Base-by-base conservation (phyloP, 768 basidiomycete genomes). In the Boletales sp. region DNA sequence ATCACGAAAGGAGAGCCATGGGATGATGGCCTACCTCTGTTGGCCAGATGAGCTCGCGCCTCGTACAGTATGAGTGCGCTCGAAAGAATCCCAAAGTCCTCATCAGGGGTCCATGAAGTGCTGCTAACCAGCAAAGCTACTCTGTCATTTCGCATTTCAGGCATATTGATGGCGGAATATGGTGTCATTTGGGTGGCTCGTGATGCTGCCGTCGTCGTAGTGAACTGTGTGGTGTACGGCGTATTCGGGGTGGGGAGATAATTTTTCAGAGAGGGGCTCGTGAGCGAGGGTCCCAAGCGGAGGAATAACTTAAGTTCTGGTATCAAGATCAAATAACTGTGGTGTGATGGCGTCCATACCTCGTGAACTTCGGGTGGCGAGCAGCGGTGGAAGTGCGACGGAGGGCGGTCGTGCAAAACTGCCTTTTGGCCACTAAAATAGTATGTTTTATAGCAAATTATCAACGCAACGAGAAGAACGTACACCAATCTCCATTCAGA, bases 81-180 rank as follows among this genome's bases (percentile, higher is more conserved):
- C 18, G 97, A 68, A 15, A 99, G 80, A 45, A 96, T 79, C 9
- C 78, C 71, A 57, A 99, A 97, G 65, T 98, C 94, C 66, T 99
- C 96, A 60, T 99, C 96, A 7, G 91, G 82, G 1, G 96, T 98
- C 95, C 95, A 98, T 14, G 90, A 93, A 1, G 96, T 99, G 57
- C 91, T 90, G 19, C 90, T 92, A 25, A 99, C 84, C 15, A 97
- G 57, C 2, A 98, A 71, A 1, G 92, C 94, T 5, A 93, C 91
- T 49, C 94, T 76, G 55, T 92, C 89, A 2, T 70, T 59, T 32
- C 90, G 79, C 21, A 82, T 67, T n/a, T 61, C 61, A 5, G 87
- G 82, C 59, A 73, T 65, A 34, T 58, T 61, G 25, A 63, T 47
- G 30, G 40, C 21, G 19, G 51, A 46, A 38, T 61, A 55, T 17